Evolutionary conservation across 2,329 filamentous ascomycete species (phyloP).

Genomic region (Chaetomium strumarium): DNA sequence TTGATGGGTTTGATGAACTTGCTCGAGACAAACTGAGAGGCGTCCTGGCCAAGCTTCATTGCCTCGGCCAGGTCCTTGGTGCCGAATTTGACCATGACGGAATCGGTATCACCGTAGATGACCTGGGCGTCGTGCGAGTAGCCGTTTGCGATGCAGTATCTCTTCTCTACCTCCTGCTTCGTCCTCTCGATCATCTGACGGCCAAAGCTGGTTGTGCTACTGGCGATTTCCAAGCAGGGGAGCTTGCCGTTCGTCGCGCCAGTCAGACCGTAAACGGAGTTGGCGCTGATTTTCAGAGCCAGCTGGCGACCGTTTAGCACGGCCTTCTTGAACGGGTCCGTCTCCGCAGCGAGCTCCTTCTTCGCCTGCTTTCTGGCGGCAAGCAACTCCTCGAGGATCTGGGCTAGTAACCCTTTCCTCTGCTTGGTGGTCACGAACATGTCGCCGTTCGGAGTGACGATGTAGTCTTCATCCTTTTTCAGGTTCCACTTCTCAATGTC

Average conservation of each 20-base stretch:
- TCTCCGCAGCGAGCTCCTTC: slow-evolving; percentile 80
- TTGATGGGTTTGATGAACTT: slow-evolving; percentile 98
- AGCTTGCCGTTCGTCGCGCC: slow-evolving; percentile 94
- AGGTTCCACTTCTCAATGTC: slow-evolving; percentile 70
- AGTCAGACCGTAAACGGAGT: slow-evolving; percentile 95
- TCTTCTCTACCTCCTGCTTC: slow-evolving; percentile 86
- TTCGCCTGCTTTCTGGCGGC: slow-evolving; percentile 93
- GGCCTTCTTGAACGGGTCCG: slow-evolving; percentile 94
- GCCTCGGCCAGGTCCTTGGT: slow-evolving; percentile 78
- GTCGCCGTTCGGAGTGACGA: slow-evolving; percentile 90
- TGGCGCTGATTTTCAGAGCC: slow-evolving; percentile 92
- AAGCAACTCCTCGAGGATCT: slow-evolving; percentile 92
- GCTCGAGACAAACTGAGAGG: slow-evolving; percentile 76
- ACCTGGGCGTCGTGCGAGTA: slow-evolving; percentile 93
- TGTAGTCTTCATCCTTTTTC: slow-evolving; percentile 89
- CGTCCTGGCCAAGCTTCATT: slow-evolving; percentile 95
- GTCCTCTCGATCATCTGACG: slow-evolving; percentile 99
- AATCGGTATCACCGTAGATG: slow-evolving; percentile 98
- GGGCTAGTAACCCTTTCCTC: slow-evolving; percentile 83
- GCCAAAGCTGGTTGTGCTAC: slow-evolving; percentile 93
- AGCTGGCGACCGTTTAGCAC: slow-evolving; percentile 95
- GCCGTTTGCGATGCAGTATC: slow-evolving; percentile 88
- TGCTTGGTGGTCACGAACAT: slow-evolving; percentile 84
- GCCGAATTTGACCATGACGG: slow-evolving; percentile 99
- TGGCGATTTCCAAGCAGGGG: slow-evolving; percentile 89